phyloP scores from a whole-genome alignment of 441 rosid genomes.

The Gossypium gossypioides region DNA sequence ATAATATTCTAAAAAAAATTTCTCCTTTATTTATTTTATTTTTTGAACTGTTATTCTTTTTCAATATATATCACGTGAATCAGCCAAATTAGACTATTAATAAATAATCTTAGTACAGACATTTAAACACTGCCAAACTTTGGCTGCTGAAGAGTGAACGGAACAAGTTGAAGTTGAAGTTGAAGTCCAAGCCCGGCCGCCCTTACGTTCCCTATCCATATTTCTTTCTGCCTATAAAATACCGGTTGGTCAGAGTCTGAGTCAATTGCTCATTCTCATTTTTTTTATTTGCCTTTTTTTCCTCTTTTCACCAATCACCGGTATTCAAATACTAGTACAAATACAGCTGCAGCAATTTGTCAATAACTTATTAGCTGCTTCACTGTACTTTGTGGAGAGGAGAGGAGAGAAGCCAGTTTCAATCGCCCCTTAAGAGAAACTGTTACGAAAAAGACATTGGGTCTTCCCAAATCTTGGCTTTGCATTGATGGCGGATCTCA shows the following conservation, averaged over 20 bases:
- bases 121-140: not conserved
- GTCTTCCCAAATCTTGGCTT: not conserved
- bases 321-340: not conserved
- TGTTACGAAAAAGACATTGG: not conserved
- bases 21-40: not conserved
- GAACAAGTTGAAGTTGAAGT: not conserved
- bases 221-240: not conserved
- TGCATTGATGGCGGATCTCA: slow-evolving; percentile 56
- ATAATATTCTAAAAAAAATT: not conserved
- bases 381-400: not conserved
- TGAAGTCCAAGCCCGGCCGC: not conserved
- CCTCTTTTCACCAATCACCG: not conserved
- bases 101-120: not conserved
- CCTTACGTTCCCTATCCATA: not conserved
- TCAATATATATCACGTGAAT: not conserved
- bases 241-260: not conserved
- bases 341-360: not conserved
- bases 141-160: not conserved
- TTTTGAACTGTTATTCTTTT: not conserved
- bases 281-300: not conserved
- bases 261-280: not conserved
- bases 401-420: not conserved
- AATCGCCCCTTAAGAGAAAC: not conserved
- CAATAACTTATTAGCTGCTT: not conserved
- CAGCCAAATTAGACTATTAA: not conserved